phyloP scores from a whole-genome alignment of 2,329 filamentous ascomycete species.

The Paraconiothyrium sp. region DNA sequence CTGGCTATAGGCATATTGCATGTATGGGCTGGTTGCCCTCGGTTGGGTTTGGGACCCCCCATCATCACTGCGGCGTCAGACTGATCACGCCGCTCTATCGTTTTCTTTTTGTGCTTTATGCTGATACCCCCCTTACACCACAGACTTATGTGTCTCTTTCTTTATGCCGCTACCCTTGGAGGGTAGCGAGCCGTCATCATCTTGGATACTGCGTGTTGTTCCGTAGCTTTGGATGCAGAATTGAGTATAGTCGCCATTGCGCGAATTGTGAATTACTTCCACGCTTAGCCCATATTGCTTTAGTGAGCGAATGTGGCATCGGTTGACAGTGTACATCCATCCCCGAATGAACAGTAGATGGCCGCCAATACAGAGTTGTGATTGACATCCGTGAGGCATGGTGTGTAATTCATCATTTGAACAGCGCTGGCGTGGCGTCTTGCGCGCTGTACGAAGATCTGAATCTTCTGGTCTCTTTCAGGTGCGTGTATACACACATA shows the following conservation, averaged over 20 bases:
- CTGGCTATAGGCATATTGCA: slow-evolving; percentile 23
- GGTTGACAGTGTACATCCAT: neutral
- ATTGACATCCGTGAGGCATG: neutral
- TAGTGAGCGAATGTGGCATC: neutral
- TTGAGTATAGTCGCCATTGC: slow-evolving; percentile 8
- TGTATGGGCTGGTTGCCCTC: slow-evolving; percentile 30
- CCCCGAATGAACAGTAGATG: neutral
- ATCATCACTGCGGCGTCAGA: slow-evolving; percentile 22
- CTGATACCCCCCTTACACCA: slow-evolving; percentile 41
- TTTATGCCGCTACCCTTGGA: slow-evolving; percentile 13
- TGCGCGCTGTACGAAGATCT: neutral
- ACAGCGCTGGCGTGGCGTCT: slow-evolving; percentile 1
- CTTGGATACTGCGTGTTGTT: slow-evolving; percentile 18
- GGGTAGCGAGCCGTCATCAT: slow-evolving; percentile 5
- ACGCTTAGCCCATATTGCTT: neutral
- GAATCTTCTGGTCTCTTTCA: neutral
- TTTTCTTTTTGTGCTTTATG: slow-evolving; percentile 36
- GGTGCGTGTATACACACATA: neutral
- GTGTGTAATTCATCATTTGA: neutral
- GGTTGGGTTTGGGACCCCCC: slow-evolving; percentile 6
- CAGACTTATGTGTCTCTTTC: slow-evolving; percentile 27
- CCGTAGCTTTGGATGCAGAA: slow-evolving; percentile 25
- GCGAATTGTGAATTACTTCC: slow-evolving; percentile 5
- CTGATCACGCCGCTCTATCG: slow-evolving; percentile 14
- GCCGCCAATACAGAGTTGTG: neutral